Evolutionary conservation across 495 filamentous ascomycete species (phyloP), one percentile per base, ranked within the genome.

Genomic region (Lentithecium fluviatile): DNA sequence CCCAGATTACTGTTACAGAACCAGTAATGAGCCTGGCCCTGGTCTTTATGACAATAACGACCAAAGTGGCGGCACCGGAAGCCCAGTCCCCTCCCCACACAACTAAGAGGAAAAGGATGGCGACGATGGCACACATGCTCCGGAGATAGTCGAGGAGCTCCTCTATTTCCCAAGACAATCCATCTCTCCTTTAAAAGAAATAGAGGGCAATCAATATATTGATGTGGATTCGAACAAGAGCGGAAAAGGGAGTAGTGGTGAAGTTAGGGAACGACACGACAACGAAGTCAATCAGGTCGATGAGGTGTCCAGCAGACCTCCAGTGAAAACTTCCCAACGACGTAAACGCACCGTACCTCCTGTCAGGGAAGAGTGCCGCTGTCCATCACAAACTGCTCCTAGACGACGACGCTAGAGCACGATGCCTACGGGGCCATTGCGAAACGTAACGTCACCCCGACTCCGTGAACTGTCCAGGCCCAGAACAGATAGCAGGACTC

Each of bases 401-500:
- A 55, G 40, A 38, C 21, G 4, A 37, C 50, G 19, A 38, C 32
- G 26, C 26, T 37, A 17, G 59, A 62, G 50, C 29, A 56, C 43
- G 21, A 62, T 45, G 51, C 51, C 52, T 56, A 56, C 20, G 38
- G 29, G 25, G 24, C 20, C 42, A 48, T 58, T n/a, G 17, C 43
- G 43, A 52, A 23, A 60, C 2, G 29, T 40, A 43, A 42, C 32
- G 34, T 52, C 56, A 52, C 52, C 45, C 42, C 24, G 48, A 21
- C 42, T 25, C 1, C 36, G 13, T 11, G 26, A 58, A 36, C 21
- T 49, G 20, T 49, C 55, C 23, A 48, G 11, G 43, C 17, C 43
- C 29, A 58, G 25, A 49, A 58, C 19, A 26, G 43, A 49, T 38
- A 58, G 55, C 26, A 29, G 17, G 24, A 58, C 55, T 58, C n/a